Conservation (phyloP, 164 flowering plant genomes). For the Aristolochia fimbriata region DNA sequence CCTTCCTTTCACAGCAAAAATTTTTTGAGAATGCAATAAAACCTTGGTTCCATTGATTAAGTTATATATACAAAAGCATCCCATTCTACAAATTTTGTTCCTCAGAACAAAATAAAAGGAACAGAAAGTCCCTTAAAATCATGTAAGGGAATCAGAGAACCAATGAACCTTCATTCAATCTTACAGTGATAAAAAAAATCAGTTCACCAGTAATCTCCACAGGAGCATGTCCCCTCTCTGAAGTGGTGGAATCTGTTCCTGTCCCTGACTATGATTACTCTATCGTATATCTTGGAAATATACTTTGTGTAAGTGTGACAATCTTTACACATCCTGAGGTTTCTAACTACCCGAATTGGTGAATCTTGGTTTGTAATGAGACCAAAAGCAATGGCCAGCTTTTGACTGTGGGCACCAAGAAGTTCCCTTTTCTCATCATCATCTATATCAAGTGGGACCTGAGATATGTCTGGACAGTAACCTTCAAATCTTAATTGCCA, state of each 20-base stretch:
- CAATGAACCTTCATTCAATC: not conserved
- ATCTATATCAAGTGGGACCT: slow-evolving; percentile 46
- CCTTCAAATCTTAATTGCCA: slow-evolving; percentile 86
- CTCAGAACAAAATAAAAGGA: too few relatives aligned
- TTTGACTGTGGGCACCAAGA: slow-evolving; percentile 60
- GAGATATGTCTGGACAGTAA: slow-evolving; percentile 54
- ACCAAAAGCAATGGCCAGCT: slow-evolving; percentile 72
- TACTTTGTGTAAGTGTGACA: slow-evolving; percentile 60
- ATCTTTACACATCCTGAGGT: slow-evolving; percentile 73
- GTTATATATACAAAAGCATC: too few relatives aligned
- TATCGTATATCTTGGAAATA: slow-evolving; percentile 45
- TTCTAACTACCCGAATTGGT: slow-evolving; percentile 54
- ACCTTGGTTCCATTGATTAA: too few relatives aligned
- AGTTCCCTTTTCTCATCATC: slow-evolving; percentile 63
- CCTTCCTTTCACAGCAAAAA: too few relatives aligned
- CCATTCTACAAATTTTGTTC: too few relatives aligned
- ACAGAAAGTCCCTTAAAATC: too few relatives aligned
- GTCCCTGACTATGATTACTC: slow-evolving; percentile 60
- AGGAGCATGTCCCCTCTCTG: slow-evolving; percentile 68
- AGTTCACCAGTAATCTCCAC: slow-evolving; percentile 71
- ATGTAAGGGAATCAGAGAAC: too few relatives aligned
- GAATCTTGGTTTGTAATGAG: slow-evolving; percentile 45
- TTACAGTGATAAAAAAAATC: not conserved
- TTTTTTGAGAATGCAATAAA: too few relatives aligned
- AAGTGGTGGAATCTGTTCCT: slow-evolving; percentile 72